phyloP scores from a whole-genome alignment of 2,329 filamentous ascomycete species.

The Fusarium udum region DNA sequence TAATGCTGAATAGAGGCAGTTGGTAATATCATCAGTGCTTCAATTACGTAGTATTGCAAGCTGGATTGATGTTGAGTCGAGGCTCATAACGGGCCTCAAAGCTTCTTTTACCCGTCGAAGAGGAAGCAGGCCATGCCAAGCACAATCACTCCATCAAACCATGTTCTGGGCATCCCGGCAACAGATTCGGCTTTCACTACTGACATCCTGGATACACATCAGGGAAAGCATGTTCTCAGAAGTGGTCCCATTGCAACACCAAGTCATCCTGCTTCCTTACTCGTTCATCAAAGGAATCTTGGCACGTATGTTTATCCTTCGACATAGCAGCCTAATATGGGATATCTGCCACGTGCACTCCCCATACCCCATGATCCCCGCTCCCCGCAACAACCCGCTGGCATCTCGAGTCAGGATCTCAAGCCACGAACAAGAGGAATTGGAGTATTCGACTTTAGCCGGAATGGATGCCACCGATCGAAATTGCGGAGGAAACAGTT shows the following conservation, averaged over 20 bases:
- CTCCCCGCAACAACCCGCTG: background rate
- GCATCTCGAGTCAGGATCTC: background rate
- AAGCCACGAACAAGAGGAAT: background rate
- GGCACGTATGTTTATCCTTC: background rate
- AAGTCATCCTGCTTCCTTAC: background rate
- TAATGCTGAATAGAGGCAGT: too few species aligned
- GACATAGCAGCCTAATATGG: background rate
- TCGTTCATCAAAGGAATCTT: fast-evolving
- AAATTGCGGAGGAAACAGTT: background rate
- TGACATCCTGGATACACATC: background rate
- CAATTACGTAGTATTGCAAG: too few species aligned
- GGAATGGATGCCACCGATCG: background rate
- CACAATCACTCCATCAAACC: background rate
- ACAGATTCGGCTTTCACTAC: background rate
- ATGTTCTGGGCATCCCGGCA: background rate
- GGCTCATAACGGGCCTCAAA: too few species aligned
- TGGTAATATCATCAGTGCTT: too few species aligned
- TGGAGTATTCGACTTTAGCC: background rate
- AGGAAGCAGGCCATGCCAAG: background rate
- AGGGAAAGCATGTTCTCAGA: fast-evolving
- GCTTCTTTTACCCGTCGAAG: background rate
- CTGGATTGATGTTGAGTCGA: too few species aligned
- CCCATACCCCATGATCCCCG: background rate
- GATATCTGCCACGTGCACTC: background rate
- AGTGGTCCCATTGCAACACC: background rate